Conservation (phyloP, 345 rosid genomes). For the Arabis hirsuta region DNA sequence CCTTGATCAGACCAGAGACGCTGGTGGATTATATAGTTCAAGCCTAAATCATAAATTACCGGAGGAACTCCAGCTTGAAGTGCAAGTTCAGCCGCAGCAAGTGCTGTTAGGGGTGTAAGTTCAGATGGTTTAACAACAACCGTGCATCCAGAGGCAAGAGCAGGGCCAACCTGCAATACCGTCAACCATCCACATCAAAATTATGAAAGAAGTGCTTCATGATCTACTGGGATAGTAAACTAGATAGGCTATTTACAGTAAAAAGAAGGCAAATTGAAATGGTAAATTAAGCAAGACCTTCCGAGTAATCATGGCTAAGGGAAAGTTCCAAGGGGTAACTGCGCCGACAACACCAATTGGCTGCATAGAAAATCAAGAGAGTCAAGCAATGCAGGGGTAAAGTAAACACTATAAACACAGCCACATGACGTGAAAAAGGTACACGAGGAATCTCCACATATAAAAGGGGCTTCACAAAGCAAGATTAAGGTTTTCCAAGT, state of each 20-base stretch:
- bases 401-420: not conserved
- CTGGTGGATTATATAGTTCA: conserved; percentile 26
- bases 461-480: not conserved
- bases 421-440: not conserved
- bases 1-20: conserved; percentile 19
- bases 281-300: conserved; percentile 57
- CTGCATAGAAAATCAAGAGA: conserved; percentile 52
- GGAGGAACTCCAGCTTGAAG: conserved; percentile 99
- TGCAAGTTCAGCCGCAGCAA: conserved; percentile 93
- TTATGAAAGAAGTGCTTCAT: not conserved
- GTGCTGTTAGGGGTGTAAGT: conserved; percentile 92
- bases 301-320: conserved; percentile 97
- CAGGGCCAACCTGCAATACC: conserved; percentile 84
- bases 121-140: conserved; percentile 96
- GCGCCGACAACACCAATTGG: conserved; percentile 98
- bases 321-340: conserved; percentile 97
- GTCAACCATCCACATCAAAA: conserved; percentile 39
- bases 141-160: conserved; percentile 98
- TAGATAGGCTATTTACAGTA: conserved; percentile 22
- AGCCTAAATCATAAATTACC: conserved; percentile 55
- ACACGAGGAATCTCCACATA: conserved; percentile 21
- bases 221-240: conserved; percentile 13
- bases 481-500: conserved; percentile 9
- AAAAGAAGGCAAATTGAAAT: conserved; percentile 2
- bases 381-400: conserved; percentile 11